Conservation (phyloP, 257 asterid species). For the Solanum medicagineum region DNA sequence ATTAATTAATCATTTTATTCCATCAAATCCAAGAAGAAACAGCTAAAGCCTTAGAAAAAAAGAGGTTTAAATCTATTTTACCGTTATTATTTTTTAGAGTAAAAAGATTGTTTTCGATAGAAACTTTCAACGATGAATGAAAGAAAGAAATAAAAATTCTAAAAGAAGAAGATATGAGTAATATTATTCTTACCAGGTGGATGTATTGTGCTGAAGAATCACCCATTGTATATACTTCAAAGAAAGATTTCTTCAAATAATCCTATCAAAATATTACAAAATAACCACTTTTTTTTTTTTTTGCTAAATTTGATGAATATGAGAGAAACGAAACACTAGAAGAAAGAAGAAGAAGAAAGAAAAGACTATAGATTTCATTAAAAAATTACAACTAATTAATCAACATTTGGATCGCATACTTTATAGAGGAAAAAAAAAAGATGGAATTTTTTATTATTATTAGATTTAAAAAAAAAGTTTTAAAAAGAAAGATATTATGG, state of each 20-base stretch:
- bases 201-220: constrained; percentile 60
- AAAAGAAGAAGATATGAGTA: not conserved
- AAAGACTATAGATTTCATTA: not conserved
- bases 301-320: not conserved
- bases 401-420: not conserved
- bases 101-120: not conserved
- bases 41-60: not conserved
- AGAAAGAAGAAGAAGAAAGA: not conserved
- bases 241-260: not conserved
- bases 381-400: not conserved
- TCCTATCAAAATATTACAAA: not conserved
- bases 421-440: not conserved
- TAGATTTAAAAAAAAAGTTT: too few relatives aligned
- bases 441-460: not conserved
- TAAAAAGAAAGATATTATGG: not conserved
- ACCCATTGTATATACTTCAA: constrained; percentile 20
- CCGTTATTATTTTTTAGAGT: not conserved
- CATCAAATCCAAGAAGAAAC: not conserved
- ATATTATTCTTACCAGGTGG: constrained; percentile 36
- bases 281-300: not conserved
- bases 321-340: not conserved
- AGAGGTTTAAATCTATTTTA: fast-evolving
- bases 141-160: not conserved
- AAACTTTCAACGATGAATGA: too few relatives aligned
- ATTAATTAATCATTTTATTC: not conserved